phyloP scores from a whole-genome alignment of 1,284 basidiomycete species.

The Heterobasidion annosum region DNA sequence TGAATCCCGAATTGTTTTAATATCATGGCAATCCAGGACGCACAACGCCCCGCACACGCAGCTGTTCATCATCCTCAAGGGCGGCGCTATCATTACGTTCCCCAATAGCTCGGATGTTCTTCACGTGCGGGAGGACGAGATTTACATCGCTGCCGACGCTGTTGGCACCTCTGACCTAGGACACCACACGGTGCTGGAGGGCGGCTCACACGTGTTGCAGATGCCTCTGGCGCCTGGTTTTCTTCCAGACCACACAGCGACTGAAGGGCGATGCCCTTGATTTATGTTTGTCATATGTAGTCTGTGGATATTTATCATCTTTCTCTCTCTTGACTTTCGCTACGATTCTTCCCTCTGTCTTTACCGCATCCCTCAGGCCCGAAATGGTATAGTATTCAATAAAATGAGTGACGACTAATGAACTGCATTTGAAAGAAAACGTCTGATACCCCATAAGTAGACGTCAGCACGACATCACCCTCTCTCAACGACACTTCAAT shows the following conservation, averaged over 20 bases:
- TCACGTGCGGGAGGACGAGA: background rate
- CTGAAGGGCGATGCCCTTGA: background rate
- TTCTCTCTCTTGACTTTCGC: too few species aligned
- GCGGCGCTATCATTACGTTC: background rate
- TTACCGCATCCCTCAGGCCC: too few species aligned
- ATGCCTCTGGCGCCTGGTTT: background rate
- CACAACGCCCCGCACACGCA: background rate
- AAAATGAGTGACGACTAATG: too few species aligned
- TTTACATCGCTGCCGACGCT: background rate
- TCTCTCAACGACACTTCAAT: too few species aligned
- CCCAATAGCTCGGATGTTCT: background rate
- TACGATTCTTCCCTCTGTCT: too few species aligned
- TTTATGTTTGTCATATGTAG: too few species aligned
- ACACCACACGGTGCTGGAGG: background rate
- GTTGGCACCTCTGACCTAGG: background rate
- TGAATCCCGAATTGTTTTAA: background rate
- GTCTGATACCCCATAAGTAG: too few species aligned
- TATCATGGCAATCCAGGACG: background rate
- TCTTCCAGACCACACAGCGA: background rate
- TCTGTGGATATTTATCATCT: too few species aligned
- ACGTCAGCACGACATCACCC: too few species aligned
- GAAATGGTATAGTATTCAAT: too few species aligned
- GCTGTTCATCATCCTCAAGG: background rate
- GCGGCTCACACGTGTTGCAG: background rate
- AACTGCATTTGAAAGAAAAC: too few species aligned